Evolutionary conservation across 1,284 basidiomycete species (phyloP).

Genomic region (Malassezia dermatis): DNA sequence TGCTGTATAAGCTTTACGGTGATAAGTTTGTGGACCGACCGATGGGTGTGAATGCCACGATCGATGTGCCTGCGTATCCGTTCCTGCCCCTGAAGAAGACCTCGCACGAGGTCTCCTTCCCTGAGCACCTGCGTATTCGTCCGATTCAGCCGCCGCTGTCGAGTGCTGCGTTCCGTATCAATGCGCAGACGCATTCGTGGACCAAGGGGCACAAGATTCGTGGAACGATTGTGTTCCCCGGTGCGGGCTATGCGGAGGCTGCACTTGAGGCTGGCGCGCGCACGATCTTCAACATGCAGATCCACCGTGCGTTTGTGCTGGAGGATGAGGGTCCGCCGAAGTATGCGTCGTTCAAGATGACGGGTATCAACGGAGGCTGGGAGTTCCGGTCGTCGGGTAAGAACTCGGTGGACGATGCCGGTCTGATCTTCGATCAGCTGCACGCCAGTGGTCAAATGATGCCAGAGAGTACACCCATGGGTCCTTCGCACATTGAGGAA

Average conservation of each 20-base stretch:
- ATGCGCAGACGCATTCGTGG: constrained; percentile 19
- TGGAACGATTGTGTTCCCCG: constrained; percentile 20
- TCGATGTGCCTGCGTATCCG: constrained; percentile 15
- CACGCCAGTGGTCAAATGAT: constrained; percentile 16
- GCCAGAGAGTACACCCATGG: constrained; percentile 9
- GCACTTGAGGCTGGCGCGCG: constrained; percentile 18
- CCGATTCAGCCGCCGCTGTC: constrained; percentile 6
- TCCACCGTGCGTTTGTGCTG: constrained; percentile 19
- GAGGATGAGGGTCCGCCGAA: constrained; percentile 16
- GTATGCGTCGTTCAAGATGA: constrained; percentile 15
- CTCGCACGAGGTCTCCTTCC: constrained; percentile 10
- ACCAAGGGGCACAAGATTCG: constrained; percentile 22
- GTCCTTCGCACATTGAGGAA: constrained; percentile 14
- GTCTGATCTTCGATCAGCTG: constrained; percentile 17
- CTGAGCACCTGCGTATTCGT: constrained; percentile 14
- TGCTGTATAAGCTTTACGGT: constrained; percentile 16
- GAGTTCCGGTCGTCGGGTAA: constrained; percentile 18
- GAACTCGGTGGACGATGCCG: constrained; percentile 12
- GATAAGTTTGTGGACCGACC: constrained; percentile 14
- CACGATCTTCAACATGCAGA: constrained; percentile 15
- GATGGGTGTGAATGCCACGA: constrained; percentile 14
- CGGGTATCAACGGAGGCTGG: constrained; percentile 17
- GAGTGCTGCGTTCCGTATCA: constrained; percentile 11
- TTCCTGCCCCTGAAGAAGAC: constrained; percentile 15
- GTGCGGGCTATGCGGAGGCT: constrained; percentile 16